Evolutionary conservation across 2,329 filamentous ascomycete species (phyloP).

Genomic region (Penicillium sclerotigenum): DNA sequence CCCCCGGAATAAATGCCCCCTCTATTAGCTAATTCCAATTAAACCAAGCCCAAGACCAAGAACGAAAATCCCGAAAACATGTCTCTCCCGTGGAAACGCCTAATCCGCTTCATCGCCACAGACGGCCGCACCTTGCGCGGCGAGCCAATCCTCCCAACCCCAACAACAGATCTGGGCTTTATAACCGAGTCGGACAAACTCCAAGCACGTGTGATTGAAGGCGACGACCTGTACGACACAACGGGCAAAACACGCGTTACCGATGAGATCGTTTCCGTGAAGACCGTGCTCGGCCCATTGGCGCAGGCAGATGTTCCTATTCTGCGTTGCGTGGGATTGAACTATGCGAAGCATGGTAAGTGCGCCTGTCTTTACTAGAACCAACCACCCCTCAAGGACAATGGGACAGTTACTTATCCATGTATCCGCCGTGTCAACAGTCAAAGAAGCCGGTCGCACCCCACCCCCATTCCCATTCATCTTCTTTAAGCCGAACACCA

Average conservation of each 20-base stretch:
- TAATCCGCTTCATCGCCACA: slow-evolving; percentile 55
- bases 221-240: slow-evolving; percentile 50
- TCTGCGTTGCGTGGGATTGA: slow-evolving; percentile 58
- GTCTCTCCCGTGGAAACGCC: slow-evolving; percentile 48
- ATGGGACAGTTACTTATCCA: neutral
- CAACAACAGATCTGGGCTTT: slow-evolving; percentile 46
- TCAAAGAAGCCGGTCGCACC: slow-evolving; percentile 51
- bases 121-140: slow-evolving; percentile 52
- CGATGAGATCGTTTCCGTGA: slow-evolving; percentile 49
- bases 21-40: neutral
- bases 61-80: slow-evolving; percentile 1
- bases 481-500: slow-evolving; percentile 66
- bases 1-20: neutral
- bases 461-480: slow-evolving; percentile 61
- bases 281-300: slow-evolving; percentile 52
- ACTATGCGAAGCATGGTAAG: slow-evolving; percentile 57
- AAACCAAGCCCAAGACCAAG: neutral
- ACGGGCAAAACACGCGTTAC: slow-evolving; percentile 50
- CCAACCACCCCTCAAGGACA: neutral
- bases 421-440: slow-evolving; percentile 27
- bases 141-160: slow-evolving; percentile 49
- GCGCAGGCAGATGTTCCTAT: slow-evolving; percentile 53
- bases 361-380: too few species aligned
- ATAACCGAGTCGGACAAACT: slow-evolving; percentile 49
- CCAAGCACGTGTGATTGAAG: slow-evolving; percentile 52